Percentiles rank a stretch among this genome's conserved stretches.
These are phyloP conservation scores for Neopestalotiopsis sp. DNA, from an alignment of 2,329 filamentous ascomycete genomes.

Conservation along the genomic window DNA sequence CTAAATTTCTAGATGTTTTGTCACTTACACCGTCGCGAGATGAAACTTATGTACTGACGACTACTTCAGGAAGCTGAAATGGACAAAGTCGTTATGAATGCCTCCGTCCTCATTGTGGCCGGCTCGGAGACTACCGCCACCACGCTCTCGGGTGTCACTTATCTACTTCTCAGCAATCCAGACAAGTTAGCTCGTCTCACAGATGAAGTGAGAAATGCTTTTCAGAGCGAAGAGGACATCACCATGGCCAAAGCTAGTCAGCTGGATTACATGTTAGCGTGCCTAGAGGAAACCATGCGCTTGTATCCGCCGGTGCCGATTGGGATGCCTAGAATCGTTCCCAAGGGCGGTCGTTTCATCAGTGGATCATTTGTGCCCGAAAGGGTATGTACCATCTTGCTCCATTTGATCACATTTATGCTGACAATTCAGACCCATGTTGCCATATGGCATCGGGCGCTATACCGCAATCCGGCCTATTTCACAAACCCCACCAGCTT, in stretches of 20 bases:
- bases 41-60: background rate
- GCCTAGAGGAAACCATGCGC: conserved; percentile 45
- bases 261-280: conserved; percentile 44
- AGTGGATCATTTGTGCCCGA: conserved; percentile 23
- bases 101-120: conserved; percentile 28
- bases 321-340: conserved; percentile 24
- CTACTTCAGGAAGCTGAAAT: background rate
- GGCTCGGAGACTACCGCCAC: conserved; percentile 53
- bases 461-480: conserved; percentile 43
- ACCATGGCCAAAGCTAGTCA: conserved; percentile 34
- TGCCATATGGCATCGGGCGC: conserved; percentile 47
- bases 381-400: background rate
- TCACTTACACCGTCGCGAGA: background rate
- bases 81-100: conserved; percentile 12
- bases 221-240: conserved; percentile 42
- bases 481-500: conserved; percentile 51
- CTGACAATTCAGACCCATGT: conserved; percentile 32
- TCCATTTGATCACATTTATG: background rate
- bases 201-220: conserved; percentile 43
- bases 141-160: conserved; percentile 44
- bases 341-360: conserved; percentile 26
- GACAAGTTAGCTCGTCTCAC: conserved; percentile 35
- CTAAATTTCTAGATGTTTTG: background rate
- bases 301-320: conserved; percentile 40
- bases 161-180: conserved; percentile 40